Base-by-base conservation (phyloP, 2,329 filamentous ascomycete species). In the Arthrobotrys conoides region DNA sequence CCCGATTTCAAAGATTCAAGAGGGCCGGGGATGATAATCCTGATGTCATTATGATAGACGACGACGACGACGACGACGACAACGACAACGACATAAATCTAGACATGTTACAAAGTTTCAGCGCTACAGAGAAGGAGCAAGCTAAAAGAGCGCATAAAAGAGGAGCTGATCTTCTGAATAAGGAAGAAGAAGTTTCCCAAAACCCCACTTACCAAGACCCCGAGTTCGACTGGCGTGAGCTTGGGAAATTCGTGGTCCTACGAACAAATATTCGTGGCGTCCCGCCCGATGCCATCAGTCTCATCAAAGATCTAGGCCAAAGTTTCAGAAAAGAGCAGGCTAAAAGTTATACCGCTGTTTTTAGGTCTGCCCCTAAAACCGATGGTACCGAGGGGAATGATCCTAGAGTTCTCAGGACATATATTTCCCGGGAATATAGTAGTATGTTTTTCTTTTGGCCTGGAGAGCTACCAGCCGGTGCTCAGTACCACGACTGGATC, bases 361-460 rank as follows among this genome's bases (percentile, higher is more conserved):
- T 33, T 18, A 55, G 51, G 16, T 24, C 51, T 4, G 9, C 9
- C 16, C 12, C 18, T 1, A 55, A 33, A 6, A 9, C 2, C 8
- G 24, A 55, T 6, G 51, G 27, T 12, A 33, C 24, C 9, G 3
- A 1, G 2, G 5, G 18, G 5, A 33, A 30, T 18, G 27, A 33
- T 18, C 14, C 9, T 10, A 55, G 24, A 1, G 24, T 55, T 18
- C 27, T 55, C 14, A 14, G 27, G 22, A 55, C 51, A 18, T 55
- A n/a, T 33, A 18, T 55, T 18, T 55, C 51, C 6, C 8, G 16
- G 5, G 20, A 18, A 18, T 27, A 30, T 1, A n/a, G 2, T 5
- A 24, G 33, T 12, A 18, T 55, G 51, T 55, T n/a, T n/a, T 55
- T 55, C 51, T 16, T 4, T 6, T 55, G 51, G 51, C 51, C 51